Evolutionary conservation across 306 rosid genomes (phyloP), one percentile per base, ranked within the genome.

Genomic region (Glycine tomentella): DNA sequence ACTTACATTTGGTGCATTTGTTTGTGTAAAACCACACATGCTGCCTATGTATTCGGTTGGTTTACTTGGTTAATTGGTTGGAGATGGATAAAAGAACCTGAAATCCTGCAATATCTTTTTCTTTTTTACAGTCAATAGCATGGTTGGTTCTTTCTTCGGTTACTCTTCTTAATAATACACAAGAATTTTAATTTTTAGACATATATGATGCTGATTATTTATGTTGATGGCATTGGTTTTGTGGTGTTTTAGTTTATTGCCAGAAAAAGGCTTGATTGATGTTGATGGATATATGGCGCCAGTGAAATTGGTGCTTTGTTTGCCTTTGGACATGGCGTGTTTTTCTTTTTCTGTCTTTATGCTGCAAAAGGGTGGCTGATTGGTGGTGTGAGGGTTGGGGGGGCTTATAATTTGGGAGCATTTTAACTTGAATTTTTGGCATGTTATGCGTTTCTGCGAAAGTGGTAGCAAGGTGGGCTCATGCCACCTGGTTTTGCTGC

Each of bases 21-120:
- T 86, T 70, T 89, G 92, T 92, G 91, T 93, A 93, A 90, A 88
- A 46, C 89, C 87, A 88, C 91, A 89, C 88, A 85, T 82, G 91
- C 87, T 80, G 42, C 42, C 66, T 4, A 36, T 36, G 40, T 89
- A 80, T 88, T 88, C 4, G 93, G 48, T 63, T 46, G 51, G 51
- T 46, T 46, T 63, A 36, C 48, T 64, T 64, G 70, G 17, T 63
- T 17, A 57, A 33, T 57, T 62, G 45, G 91, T 74, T 93, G 86
- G 89, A 81, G 91, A 71, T 93, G 86, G 89, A 81, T 83, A 87
- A 85, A 65, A 72, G 52, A 86, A 86, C n/a, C 66, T 31, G 66
- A 36, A 58, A 10, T 17, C 81, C 79, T 63, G 46, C 70, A 64
- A 25, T 88, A 80, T 73, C 16, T 62, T 86, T 88, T 87, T 85